Percentiles rank a stretch among this genome's conserved stretches.
phyloP scores from a whole-genome alignment of 1,284 basidiomycete genomes.

The Marasmius oreades region DNA sequence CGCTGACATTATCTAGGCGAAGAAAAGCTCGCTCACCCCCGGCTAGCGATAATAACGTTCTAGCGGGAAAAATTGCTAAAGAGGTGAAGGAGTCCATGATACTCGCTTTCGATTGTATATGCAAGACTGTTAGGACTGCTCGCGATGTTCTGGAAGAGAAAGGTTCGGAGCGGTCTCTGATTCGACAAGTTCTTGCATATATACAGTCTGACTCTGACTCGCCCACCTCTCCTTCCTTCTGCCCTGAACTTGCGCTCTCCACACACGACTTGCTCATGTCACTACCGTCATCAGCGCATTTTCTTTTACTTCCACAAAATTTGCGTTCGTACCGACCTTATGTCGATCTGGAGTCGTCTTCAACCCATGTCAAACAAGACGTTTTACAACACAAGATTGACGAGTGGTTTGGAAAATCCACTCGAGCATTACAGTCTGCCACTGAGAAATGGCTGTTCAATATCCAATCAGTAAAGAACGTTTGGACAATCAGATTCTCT shows the following conservation, averaged over 20 bases:
- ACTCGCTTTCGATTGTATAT: conserved; percentile 49
- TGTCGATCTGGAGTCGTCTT: conserved; percentile 58
- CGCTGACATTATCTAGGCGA: conserved; percentile 10
- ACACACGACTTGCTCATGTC: conserved; percentile 58
- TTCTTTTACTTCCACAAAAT: conserved; percentile 59
- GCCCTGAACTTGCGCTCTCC: conserved; percentile 55
- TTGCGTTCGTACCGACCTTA: conserved; percentile 72
- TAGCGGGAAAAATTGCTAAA: conserved; percentile 29
- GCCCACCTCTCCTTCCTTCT: conserved; percentile 30
- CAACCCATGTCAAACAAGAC: conserved; percentile 41
- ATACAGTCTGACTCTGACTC: conserved; percentile 49
- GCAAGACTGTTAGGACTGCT: conserved; percentile 50
- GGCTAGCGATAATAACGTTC: conserved; percentile 15
- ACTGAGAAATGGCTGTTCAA: conserved; percentile 54
- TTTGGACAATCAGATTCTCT: conserved; percentile 61
- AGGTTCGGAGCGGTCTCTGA: conserved; percentile 41
- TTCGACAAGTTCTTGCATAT: conserved; percentile 49
- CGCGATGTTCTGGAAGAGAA: conserved; percentile 49
- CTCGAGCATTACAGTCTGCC: conserved; percentile 40
- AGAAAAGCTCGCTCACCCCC: conserved; percentile 30
- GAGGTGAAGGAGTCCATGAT: conserved; percentile 52
- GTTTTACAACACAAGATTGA: conserved; percentile 44
- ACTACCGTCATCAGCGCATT: conserved; percentile 71
- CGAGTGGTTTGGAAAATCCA: conserved; percentile 58
- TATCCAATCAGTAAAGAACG: conserved; percentile 53